A percentile compares a stretch with the other conserved stretches of the same genome.
These are phyloP conservation scores for Trichoderma gamsii DNA, from an alignment of 495 filamentous ascomycete species.

Conservation along the genomic window DNA sequence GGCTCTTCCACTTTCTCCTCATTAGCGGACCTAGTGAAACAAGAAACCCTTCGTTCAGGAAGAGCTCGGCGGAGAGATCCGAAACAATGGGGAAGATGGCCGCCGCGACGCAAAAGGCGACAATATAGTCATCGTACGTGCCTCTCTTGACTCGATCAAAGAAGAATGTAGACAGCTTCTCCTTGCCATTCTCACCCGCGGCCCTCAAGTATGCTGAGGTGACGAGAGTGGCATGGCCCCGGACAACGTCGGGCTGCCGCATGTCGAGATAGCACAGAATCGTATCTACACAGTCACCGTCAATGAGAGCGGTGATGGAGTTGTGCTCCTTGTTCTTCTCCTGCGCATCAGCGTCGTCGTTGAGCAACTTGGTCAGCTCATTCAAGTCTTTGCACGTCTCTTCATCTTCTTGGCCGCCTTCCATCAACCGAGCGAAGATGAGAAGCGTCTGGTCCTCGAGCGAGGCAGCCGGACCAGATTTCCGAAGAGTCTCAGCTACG, in stretches of 20 bases:
- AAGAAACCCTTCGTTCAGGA: constrained; percentile 80
- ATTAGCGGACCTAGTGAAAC: constrained; percentile 61
- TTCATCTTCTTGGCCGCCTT: constrained; percentile 50
- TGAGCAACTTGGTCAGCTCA: constrained; percentile 44
- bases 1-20: constrained; percentile 65
- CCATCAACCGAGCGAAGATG: constrained; percentile 49
- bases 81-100: constrained; percentile 80
- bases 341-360: constrained; percentile 34
- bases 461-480: constrained; percentile 6
- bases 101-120: constrained; percentile 84
- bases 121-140: constrained; percentile 54
- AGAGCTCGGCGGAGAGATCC: constrained; percentile 61
- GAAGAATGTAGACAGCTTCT: constrained; percentile 63
- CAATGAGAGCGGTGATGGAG: constrained; percentile 59
- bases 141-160: constrained; percentile 38
- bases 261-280: constrained; percentile 73
- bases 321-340: constrained; percentile 30
- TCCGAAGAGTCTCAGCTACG: constrained; percentile 7
- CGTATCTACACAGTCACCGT: constrained; percentile 71
- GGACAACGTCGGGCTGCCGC: constrained; percentile 58
- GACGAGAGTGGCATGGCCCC: constrained; percentile 68
- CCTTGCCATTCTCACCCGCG: constrained; percentile 59
- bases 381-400: constrained; percentile 44
- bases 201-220: constrained; percentile 74
- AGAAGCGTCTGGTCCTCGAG: constrained; percentile 43